Evolutionary conservation across 139 green algal genomes (phyloP).

Genomic region (Closterium sp.): DNA sequence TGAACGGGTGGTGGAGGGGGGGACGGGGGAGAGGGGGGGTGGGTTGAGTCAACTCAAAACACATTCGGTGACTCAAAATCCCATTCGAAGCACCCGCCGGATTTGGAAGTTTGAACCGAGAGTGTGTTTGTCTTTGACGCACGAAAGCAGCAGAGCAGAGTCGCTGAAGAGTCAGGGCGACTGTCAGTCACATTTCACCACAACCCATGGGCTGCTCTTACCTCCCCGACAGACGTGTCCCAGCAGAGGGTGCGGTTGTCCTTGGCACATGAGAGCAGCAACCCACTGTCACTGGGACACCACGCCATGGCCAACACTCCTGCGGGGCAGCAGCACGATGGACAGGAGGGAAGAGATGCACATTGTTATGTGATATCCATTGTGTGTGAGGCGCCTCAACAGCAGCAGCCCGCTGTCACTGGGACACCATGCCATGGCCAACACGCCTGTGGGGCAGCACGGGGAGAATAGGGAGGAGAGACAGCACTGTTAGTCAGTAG

Average conservation of each 20-base stretch:
- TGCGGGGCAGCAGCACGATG: conserved; percentile 54
- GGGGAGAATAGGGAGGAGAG: not conserved
- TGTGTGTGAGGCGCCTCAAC: too few species aligned
- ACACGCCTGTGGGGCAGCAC: conserved; percentile 61
- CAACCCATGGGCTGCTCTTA: conserved; percentile 40
- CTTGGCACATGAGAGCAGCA: conserved; percentile 88
- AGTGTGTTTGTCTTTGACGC: conserved; percentile 88
- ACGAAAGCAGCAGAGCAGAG: conserved; percentile 80
- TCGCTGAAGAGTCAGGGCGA: conserved; percentile 90
- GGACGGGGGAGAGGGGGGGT: not conserved
- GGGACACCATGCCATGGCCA: conserved; percentile 90
- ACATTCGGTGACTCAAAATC: too few species aligned
- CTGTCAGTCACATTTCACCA: too few species aligned
- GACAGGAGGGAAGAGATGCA: too few species aligned
- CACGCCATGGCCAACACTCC: conserved; percentile 87
- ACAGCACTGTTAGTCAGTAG: conserved; percentile 20
- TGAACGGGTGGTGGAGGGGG: not conserved
- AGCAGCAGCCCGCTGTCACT: too few species aligned
- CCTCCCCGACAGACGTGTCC: conserved; percentile 70
- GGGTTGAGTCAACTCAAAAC: not conserved
- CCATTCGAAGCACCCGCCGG: too few species aligned
- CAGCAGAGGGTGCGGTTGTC: conserved; percentile 94
- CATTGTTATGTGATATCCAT: too few species aligned
- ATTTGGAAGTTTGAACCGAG: conserved; percentile 81
- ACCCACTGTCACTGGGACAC: conserved; percentile 78